Base-by-base conservation (phyloP, 2,329 filamentous ascomycete genomes). In the Alternaria triticimaculans region DNA sequence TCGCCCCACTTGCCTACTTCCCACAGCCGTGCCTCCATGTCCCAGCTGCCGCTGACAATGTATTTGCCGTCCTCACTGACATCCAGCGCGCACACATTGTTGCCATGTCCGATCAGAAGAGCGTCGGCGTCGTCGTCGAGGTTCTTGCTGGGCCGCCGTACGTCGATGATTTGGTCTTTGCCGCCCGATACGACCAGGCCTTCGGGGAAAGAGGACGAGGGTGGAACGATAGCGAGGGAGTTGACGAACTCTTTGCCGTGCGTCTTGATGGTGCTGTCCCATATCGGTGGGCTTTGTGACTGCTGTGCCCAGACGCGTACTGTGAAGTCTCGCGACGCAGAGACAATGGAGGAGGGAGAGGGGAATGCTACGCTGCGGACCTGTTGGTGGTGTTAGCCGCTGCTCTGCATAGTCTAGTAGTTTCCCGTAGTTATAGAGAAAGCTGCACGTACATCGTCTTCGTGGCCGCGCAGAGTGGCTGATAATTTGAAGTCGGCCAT, bases 401-500 rank as follows among this genome's bases (percentile, higher is more conserved):
- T 9, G 21, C 26, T 33, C 15, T 21, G 30, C 23, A 10, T 2
- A 18, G 14, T n/a, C 25, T 23, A 23, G 18, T 15, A 12, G 12
- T 33, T 12, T 9, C 3, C 10, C 2, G 11, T 15, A 5, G 23
- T 23, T 15, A 23, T n/a, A 28, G 20, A 10, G 49, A 43, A 20
- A 20, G 9, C 20, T 15, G 18, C 14, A 53, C 67, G 37, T 86
- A 97, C 96, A 88, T 99, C 96, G 80, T 96, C 91, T 80, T 96
- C 92, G 80, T 99, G 96, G 76, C 93, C 95, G 72, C 89, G 84
- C 70, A 99, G 87, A 77, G 93, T 92, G 72, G 95, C 94, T 66
- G 96, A 97, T 76, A 99, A 89, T 87, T 95, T 97, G 87, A 93
- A 98, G 79, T 94, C 90, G 81, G 87, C 84, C 91, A 95, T 94